These are phyloP conservation scores for Aschersonia sp. DNA, from an alignment of 2,329 filamentous ascomycete genomes.

Conservation along the genomic window DNA sequence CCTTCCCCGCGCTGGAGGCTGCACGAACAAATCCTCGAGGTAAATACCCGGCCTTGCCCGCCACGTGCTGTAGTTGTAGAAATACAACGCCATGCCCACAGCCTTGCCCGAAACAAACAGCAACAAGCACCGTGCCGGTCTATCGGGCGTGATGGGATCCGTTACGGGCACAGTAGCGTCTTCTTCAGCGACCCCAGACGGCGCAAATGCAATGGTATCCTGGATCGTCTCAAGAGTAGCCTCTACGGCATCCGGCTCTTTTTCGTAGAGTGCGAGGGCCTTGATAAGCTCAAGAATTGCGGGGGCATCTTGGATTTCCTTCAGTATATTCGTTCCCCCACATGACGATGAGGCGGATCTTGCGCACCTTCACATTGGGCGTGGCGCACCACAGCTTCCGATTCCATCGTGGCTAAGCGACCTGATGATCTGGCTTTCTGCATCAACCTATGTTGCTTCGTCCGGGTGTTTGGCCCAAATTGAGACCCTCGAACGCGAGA, in stretches of 20 bases:
- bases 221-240: slow-evolving; percentile 64
- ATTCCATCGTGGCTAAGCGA: slow-evolving; percentile 1
- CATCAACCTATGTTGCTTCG: too few species aligned
- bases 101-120: slow-evolving; percentile 35
- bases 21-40: slow-evolving; percentile 85
- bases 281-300: slow-evolving; percentile 71
- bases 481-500: too few species aligned
- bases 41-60: slow-evolving; percentile 76
- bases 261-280: slow-evolving; percentile 80
- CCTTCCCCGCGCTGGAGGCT: slow-evolving; percentile 50
- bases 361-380: slow-evolving; percentile 44
- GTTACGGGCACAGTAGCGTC: slow-evolving; percentile 23
- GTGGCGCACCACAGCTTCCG: slow-evolving; percentile 18
- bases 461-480: too few species aligned
- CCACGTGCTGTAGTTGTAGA: slow-evolving; percentile 96
- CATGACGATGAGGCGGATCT: background rate
- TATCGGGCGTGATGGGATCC: slow-evolving; percentile 37
- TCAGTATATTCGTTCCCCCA: too few species aligned
- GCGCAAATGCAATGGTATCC: slow-evolving; percentile 65
- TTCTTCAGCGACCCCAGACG: slow-evolving; percentile 28
- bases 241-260: slow-evolving; percentile 57
- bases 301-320: slow-evolving; percentile 48
- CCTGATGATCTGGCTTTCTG: too few species aligned
- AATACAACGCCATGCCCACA: slow-evolving; percentile 78
- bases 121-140: slow-evolving; percentile 65